Evolutionary conservation across 2,329 filamentous ascomycete genomes (phyloP).

Genomic region (Penicillium corylophilum): DNA sequence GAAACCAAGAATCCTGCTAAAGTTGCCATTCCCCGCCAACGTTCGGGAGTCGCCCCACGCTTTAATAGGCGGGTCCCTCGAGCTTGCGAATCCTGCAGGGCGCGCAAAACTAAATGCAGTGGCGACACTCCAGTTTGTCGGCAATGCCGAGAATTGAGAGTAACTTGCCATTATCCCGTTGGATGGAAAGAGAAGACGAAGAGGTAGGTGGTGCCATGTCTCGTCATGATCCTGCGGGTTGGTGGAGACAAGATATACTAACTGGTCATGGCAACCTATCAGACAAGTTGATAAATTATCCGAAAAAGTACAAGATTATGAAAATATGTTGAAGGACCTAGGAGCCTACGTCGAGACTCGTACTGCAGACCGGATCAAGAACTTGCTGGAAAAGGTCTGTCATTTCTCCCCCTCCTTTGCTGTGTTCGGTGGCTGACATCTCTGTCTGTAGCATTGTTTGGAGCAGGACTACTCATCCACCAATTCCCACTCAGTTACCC

Average conservation of each 20-base stretch:
- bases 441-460: slow-evolving; percentile 23
- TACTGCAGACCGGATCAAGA: slow-evolving; percentile 36
- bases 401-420: not conserved
- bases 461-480: slow-evolving; percentile 24
- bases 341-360: slow-evolving; percentile 32
- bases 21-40: slow-evolving; percentile 34
- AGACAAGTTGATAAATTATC: slow-evolving; percentile 38
- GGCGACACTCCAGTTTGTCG: slow-evolving; percentile 39
- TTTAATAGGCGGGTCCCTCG: slow-evolving; percentile 23
- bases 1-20: slow-evolving; percentile 11
- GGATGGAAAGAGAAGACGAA: slow-evolving; percentile 41
- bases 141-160: slow-evolving; percentile 37
- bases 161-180: slow-evolving; percentile 37
- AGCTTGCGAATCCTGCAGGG: slow-evolving; percentile 41
- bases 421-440: slow-evolving; percentile 3
- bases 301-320: slow-evolving; percentile 37
- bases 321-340: slow-evolving; percentile 40
- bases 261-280: slow-evolving; percentile 5
- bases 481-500: slow-evolving; percentile 28
- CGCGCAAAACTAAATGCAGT: slow-evolving; percentile 41
- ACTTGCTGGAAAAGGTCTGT: slow-evolving; percentile 39
- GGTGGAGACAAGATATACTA: not conserved
- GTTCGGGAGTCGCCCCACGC: slow-evolving; percentile 19
- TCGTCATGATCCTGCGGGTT: not conserved
- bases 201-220: slow-evolving; percentile 26